Percentiles rank a stretch among this genome's conserved stretches.
These are phyloP conservation scores for Priceomyces haplophilus DNA, from an alignment of 805 yeast genomes.

Conservation along the genomic window DNA sequence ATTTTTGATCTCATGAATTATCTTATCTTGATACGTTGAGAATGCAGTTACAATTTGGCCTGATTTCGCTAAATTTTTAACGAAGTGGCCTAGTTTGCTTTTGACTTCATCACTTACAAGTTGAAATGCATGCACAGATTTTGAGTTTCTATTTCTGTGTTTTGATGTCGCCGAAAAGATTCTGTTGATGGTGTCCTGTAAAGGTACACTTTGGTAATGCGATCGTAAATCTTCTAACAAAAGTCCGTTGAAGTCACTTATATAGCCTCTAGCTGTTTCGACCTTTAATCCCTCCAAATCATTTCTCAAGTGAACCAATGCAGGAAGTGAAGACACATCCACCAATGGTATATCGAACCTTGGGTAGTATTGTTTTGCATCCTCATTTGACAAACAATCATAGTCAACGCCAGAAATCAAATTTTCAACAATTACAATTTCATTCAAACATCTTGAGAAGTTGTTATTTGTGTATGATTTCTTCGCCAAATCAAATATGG, in stretches of 20 bases:
- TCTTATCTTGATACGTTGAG: constrained; percentile 59
- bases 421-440: constrained; percentile 54
- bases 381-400: constrained; percentile 15
- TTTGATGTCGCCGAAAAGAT: constrained; percentile 32
- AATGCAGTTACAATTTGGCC: constrained; percentile 63
- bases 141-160: constrained; percentile 16
- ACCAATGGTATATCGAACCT: constrained; percentile 29
- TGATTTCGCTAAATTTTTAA: constrained; percentile 58
- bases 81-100: constrained; percentile 40
- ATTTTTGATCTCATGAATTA: constrained; percentile 67
- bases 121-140: constrained; percentile 33
- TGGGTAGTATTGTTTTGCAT: constrained; percentile 17
- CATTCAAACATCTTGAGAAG: constrained; percentile 53
- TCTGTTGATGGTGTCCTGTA: constrained; percentile 50
- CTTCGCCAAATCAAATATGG: constrained; percentile 33
- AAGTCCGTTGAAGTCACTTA: constrained; percentile 51
- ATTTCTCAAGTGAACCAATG: constrained; percentile 48
- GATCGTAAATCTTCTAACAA: constrained; percentile 59
- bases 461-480: constrained; percentile 42
- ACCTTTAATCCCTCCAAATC: constrained; percentile 52
- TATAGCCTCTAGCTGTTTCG: constrained; percentile 70
- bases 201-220: constrained; percentile 52
- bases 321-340: constrained; percentile 47
- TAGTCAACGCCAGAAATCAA: constrained; percentile 39
- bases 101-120: constrained; percentile 41